Evolutionary conservation across 345 rosid species (phyloP), one percentile per base, ranked within the genome.

Genomic region (Lepidium africanum): DNA sequence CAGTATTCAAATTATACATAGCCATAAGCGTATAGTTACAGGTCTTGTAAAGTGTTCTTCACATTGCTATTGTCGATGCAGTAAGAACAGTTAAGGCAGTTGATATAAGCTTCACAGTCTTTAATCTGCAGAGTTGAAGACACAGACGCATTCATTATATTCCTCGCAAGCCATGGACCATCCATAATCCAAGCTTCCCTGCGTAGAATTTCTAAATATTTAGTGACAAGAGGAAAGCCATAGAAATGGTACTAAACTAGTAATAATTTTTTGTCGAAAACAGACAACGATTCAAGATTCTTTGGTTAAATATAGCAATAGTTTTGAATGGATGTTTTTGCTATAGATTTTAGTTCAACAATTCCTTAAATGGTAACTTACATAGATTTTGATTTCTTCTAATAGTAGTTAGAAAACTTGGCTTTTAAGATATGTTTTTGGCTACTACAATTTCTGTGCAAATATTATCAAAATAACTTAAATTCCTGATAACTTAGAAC

Each of bases 101-200:
- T 87, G 4, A 82, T 82, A 68, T 65, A 66, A 45, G 96, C 84
- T 33, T 84, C 91, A 45, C 42, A 74, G 65, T 84, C 91, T 78
- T 75, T 72, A 36, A 82, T 75, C 67, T 77, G 79, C 48, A 63
- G 21, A 74, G 80, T 59, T 67, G 84, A 70, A 45, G 86, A 77
- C 32, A 37, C 59, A 57, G 80, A 55, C 1, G 87, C 83, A 78
- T 79, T 80, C 69, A 68, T 88, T 41, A 93, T 82, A 78, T 88
- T 90, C 67, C 48, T 82, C 6, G 97, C 94, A 9, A 93, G 77
- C 55, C 88, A 75, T 76, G 73, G 84, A 40, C 88, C 65, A 70
- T 88, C 82, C 25, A 93, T 69, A 71, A 90, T 75, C 97, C 92
- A 93, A 70, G 76, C 67, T 83, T n/a, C 97, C 90, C 83, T 78